Base-by-base conservation (phyloP, 2,329 filamentous ascomycete species). In the Aureobasidium sp. region DNA sequence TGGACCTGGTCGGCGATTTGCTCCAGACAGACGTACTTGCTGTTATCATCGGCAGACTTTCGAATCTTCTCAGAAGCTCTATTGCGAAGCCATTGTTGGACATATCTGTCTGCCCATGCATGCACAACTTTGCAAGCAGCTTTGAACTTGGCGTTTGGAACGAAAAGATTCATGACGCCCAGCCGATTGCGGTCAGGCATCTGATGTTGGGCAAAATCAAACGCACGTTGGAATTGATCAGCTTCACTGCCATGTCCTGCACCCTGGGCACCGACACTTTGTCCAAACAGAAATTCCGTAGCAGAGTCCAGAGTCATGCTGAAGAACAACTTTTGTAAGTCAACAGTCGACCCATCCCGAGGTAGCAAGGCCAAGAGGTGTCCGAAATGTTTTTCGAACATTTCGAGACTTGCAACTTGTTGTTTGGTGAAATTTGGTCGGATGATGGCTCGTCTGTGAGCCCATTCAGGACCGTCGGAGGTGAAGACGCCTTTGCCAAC, bases 241-340 rank as follows among this genome's bases (percentile, higher is more conserved):
- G 56, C 63, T 31, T 60, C 51, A 22, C 62, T 63, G 7, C 37
- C 51, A 15, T 62, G 31, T 12, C 66, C 63, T n/a, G 59, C 56
- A 9, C 56, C 53, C 11, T 68, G 61, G 15, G 64, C 63, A 14
- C 64, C 62, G 8, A 65, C 66, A 14, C 64, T 64, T 44, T 82
- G 74, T 3, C 86, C 86, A 37, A 88, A 84, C 5, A 89, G 73
- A 63, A 88, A 86, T 37, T 86, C 84, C 0, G 84, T 88, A 0
- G 85, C 83, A 0, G 84, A 82, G 63, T 89, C 86, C 20, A 88
- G 76, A 0, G 85, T 86, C 68, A 87, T 78, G 55, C 80, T 78
- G 67, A 86, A 86, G 68, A 88, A 85, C 4, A 87, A 72, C 11
- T 81, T 77, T 69, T 84, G 82, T 31, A 88, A 73, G 65, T 88